phyloP scores from a whole-genome alignment of 108 stramenopile genomes.

The Cyclotella baltica region DNA sequence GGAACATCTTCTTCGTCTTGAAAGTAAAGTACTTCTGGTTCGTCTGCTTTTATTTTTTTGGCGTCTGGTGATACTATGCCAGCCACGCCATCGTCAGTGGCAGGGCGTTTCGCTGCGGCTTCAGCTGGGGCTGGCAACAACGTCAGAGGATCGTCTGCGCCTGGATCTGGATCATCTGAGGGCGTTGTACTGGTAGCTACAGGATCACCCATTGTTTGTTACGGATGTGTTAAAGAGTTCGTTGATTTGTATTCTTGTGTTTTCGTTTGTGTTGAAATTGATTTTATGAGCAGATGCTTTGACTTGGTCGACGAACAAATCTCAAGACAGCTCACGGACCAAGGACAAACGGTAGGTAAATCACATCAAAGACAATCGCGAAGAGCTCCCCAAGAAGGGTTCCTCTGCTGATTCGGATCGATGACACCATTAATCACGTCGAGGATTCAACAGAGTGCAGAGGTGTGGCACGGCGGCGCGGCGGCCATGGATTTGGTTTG shows the following conservation, averaged over 20 bases:
- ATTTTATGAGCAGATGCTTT: no score
- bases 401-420: not conserved
- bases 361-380: not conserved
- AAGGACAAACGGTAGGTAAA: not conserved
- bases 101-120: not conserved
- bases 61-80: not conserved
- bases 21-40: constrained; percentile 13
- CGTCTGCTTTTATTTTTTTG: constrained; percentile 22
- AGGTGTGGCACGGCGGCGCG: not conserved
- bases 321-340: no score
- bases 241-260: no score
- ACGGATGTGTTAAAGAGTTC: no score
- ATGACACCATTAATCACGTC: not conserved
- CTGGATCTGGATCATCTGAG: not conserved
- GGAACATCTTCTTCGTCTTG: constrained; percentile 14
- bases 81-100: not conserved
- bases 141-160: not conserved
- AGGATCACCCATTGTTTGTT: not conserved
- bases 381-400: constrained; percentile 1
- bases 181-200: not conserved
- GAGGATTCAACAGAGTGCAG: no score
- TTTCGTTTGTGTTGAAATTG: no score
- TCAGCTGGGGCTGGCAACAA: no score
- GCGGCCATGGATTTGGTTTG: no score
- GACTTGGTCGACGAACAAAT: no score